Base-by-base conservation (phyloP, 2,329 filamentous ascomycete species). In the Cordyceps militaris region DNA sequence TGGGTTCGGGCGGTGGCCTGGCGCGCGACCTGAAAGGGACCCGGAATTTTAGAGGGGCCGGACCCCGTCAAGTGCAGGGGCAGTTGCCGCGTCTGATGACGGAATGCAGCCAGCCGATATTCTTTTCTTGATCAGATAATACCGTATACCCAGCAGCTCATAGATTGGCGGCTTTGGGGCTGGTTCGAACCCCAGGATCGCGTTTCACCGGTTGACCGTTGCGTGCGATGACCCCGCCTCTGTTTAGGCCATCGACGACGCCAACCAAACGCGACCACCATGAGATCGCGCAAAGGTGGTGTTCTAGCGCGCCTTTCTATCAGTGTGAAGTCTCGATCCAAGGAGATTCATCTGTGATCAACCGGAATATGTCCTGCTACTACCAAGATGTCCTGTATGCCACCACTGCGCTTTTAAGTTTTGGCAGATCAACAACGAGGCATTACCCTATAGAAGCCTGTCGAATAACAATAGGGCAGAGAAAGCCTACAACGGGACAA, bases 21-120 rank as follows among this genome's bases (percentile, higher is more conserved):
- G 56, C 56, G 56, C 40, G 56, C 49, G 40, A 42, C 42, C 19
- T 47, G 42, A 58, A 53, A 38, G 53, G 61, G 65, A 63, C 63
- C 61, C 66, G 67, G 67, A 69, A 66, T 68, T 67, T 67, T 61
- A 67, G 58, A 67, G 63, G 60, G 58, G 64, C 67, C 66, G 66
- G 51, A 42, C 36, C 42, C 52, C 44, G 54, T 26, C 28, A 47
- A 40, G 8, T 16, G 19, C 44, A 32, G 30, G 42, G 40, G 19
- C n/a, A 30, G 40, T 26, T 26, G 19, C 38, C 38, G 40, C 40
- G 21, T 46, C 38, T 38, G 21, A 55, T 48, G 53, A 55, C 43
- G 53, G 40, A 38, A 56, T 34, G 36, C 40, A 54, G 24, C 36
- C 23, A 32, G 10, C 26, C 11, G 19, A 38, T n/a, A 54, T 23